Conservation (phyloP, 1,139 yeast species). For the Yamadazyma atmosphaerica region DNA sequence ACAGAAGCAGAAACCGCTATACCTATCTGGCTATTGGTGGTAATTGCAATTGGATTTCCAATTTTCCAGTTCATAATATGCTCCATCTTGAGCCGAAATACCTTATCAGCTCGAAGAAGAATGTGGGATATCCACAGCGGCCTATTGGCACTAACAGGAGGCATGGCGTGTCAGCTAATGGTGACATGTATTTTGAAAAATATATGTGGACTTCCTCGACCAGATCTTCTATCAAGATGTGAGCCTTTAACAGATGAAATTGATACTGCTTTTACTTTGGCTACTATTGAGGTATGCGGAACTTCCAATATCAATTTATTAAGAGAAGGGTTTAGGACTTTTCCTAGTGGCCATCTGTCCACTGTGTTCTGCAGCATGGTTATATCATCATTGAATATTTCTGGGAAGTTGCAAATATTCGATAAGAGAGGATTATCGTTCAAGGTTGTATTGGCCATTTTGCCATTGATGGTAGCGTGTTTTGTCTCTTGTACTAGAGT, state of each 20-base stretch:
- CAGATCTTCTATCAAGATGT: conserved; percentile 48
- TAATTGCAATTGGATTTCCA: conserved; percentile 33
- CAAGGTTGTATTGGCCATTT: conserved; percentile 32
- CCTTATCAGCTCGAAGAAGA: conserved; percentile 23
- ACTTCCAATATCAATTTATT: conserved; percentile 26
- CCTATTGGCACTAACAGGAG: conserved; percentile 37
- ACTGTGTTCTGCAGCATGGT: conserved; percentile 48
- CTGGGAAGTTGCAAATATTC: conserved; percentile 37
- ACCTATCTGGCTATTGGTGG: conserved; percentile 30
- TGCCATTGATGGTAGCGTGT: conserved; percentile 39
- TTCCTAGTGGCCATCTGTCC: conserved; percentile 55
- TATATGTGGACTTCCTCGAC: conserved; percentile 46
- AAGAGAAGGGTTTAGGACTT: conserved; percentile 49
- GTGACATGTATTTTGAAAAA: conserved; percentile 46
- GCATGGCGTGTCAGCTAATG: conserved; percentile 39
- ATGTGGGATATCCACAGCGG: conserved; percentile 46
- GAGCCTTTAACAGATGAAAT: conserved; percentile 23
- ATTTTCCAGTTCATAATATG: conserved; percentile 25
- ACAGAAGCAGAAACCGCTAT: conserved; percentile 33
- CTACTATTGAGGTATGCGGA: conserved; percentile 37
- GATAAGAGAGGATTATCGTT: conserved; percentile 38
- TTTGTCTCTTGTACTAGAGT: conserved; percentile 43
- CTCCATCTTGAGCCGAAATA: conserved; percentile 18
- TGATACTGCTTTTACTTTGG: conserved; percentile 18
- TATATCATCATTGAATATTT: conserved; percentile 35